Base-by-base conservation (phyloP, 2,329 filamentous ascomycete genomes). In the Aspergillus niger region DNA sequence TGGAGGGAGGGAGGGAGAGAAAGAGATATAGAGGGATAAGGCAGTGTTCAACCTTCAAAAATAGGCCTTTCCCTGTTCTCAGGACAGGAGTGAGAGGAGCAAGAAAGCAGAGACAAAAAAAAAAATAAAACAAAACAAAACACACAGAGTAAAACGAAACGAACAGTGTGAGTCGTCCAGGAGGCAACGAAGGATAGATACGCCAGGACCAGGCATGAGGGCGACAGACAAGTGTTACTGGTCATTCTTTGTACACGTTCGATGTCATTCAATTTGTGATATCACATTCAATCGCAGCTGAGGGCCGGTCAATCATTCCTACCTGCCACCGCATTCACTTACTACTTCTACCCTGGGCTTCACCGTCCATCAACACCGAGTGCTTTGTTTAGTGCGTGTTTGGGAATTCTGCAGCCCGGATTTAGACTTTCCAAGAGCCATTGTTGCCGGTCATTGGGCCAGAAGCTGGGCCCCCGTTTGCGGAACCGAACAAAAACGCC, bases 51-150 rank as follows among this genome's bases (percentile, higher is more conserved):
- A 38, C 57, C 53, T 62, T 62, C 57, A 57, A 50, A 62, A 62
- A 49, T 32, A 59, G 54, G 48, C 49, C 32, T 41, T 62, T 56
- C 59, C 62, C 62, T 63, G 56, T 44, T 51, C 51, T 48, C 53
- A 61, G 59, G 59, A 15, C 28, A 53, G 62, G 41, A 44, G 13
- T 22, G 10, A 57, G 62, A 50, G 30, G 8, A 36, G 39, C 17
- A 47, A 44, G 44, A 55, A 47, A 43, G 17, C 39, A 50, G 17
- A 51, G 36, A 26, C 36, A 36, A 13, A 11, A 36, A 5, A 36
- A 4, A 36, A 4, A 36, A 15, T 36, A 13, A 36, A 36, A 13
- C 20, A 20, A 20, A 20, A 20, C 20, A 20, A 20, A 20, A 20
- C 20, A 20, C 20, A 20, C 20, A 20, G 30, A 13, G 11, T 13